Percentiles rank a stretch among this genome's conserved stretches.
Conservation (phyloP, 1,139 yeast genomes). For the Pichia sp. region DNA sequence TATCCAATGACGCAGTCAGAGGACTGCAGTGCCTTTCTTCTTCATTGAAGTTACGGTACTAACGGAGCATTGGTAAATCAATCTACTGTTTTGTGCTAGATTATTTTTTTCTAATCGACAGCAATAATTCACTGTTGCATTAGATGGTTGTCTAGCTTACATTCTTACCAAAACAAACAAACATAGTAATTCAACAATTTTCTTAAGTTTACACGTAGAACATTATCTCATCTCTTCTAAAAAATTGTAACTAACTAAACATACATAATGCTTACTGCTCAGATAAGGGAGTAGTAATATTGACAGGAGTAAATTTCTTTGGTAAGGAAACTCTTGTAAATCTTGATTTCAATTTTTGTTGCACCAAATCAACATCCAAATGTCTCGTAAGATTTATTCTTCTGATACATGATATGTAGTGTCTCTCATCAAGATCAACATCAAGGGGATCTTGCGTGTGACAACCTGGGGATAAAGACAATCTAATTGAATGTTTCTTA, state of each 20-base stretch:
- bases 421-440: conserved; percentile 92
- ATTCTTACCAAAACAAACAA: too few relatives aligned
- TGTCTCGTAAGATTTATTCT: conserved; percentile 85
- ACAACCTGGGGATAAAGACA: conserved; percentile 93
- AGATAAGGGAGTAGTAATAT: conserved; percentile 50
- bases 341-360: conserved; percentile 72
- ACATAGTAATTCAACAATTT: neutral
- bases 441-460: conserved; percentile 97
- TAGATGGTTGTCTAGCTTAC: conserved; percentile 14
- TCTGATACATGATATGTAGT: conserved; percentile 93
- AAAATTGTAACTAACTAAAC: neutral
- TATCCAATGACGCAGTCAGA: conserved; percentile 49
- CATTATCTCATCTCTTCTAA: neutral
- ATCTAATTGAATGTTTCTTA: conserved; percentile 80
- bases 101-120: conserved; percentile 16
- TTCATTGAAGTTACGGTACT: conserved; percentile 37
- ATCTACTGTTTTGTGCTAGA: conserved; percentile 9
- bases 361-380: conserved; percentile 83
- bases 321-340: conserved; percentile 87
- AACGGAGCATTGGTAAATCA: conserved; percentile 60
- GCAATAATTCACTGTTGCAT: conserved; percentile 8
- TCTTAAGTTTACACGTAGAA: neutral
- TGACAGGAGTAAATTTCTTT: conserved; percentile 85
- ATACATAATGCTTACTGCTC: conserved; percentile 6
- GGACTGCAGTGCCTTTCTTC: conserved; percentile 51